Base-by-base conservation (phyloP, 2,329 filamentous ascomycete species). In the Claviceps maximensis region DNA sequence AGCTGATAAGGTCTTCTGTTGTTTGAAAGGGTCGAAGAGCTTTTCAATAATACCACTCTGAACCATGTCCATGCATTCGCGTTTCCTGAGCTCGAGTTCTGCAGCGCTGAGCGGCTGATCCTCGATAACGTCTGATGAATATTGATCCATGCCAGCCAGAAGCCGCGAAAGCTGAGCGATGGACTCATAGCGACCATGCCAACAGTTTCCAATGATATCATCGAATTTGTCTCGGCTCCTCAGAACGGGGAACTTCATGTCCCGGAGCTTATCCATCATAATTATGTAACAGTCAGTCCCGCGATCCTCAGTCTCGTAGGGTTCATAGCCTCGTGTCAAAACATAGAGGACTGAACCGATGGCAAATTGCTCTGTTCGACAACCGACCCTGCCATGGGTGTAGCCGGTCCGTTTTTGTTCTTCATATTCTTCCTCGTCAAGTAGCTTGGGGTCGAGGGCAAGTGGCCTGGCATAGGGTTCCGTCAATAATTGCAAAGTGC, bases 401-500 rank as follows among this genome's bases (percentile, higher is more conserved):
- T 49, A n/a, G n/a, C n/a, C n/a, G n/a, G n/a, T 51, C 23, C 51
- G 29, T 15, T n/a, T n/a, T n/a, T 54, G 42, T 42, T 12, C 33
- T 19, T 47, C 51, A 38, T 47, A 51, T 21, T 55, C 51, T 6
- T 51, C 29, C 29, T 51, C n/a, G n/a, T n/a, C n/a, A n/a, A n/a
- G n/a, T n/a, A n/a, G n/a, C n/a, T n/a, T n/a, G n/a, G n/a, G n/a
- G n/a, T n/a, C n/a, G n/a, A n/a, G n/a, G n/a, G n/a, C 51, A 33
- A 57, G 51, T 19, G 51, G 33, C 49, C 55, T 49, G 15, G 51
- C 55, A 42, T 52, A 57, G 17, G 53, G 55, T 23, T 55, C 53
- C 10, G 51, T 57, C 23, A 52, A 31, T 21, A 27, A 13, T 12
- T 55, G 47, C 25, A n/a, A n/a, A n/a, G n/a, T n/a, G n/a, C 53